phyloP scores from a whole-genome alignment of 2,329 filamentous ascomycete species.

The Trichoderma simmonsii region DNA sequence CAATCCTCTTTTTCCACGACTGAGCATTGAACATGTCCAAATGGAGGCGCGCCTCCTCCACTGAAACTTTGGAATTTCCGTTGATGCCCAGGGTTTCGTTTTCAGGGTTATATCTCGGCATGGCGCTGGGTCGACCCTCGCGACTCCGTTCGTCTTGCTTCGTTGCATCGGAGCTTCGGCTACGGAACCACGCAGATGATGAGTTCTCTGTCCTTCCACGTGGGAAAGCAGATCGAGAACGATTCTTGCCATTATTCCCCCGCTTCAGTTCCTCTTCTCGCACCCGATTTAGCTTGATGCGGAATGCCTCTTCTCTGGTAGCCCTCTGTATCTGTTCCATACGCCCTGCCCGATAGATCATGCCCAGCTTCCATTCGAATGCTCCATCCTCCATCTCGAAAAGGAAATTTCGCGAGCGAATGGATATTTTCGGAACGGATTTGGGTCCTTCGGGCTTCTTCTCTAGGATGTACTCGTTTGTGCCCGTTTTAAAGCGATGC shows the following conservation, averaged over 20 bases:
- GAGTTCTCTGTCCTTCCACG: conserved; percentile 33
- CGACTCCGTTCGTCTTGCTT: conserved; percentile 32
- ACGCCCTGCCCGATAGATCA: conserved; percentile 87
- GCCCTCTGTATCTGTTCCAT: conserved; percentile 87
- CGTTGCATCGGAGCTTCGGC: conserved; percentile 53
- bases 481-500: conserved; percentile 84
- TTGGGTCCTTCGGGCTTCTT: conserved; percentile 86
- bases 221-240: conserved; percentile 52
- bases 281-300: conserved; percentile 81
- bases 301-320: conserved; percentile 85
- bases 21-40: conserved; percentile 79
- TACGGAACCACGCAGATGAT: conserved; percentile 43
- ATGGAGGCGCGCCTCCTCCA: conserved; percentile 71
- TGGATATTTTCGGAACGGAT: conserved; percentile 76
- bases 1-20: conserved; percentile 90
- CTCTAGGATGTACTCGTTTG: conserved; percentile 81
- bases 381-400: conserved; percentile 95
- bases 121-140: conserved; percentile 38
- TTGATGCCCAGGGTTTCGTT: conserved; percentile 63
- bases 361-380: conserved; percentile 95
- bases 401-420: conserved; percentile 76
- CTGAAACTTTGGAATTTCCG: conserved; percentile 66
- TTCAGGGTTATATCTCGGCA: conserved; percentile 76
- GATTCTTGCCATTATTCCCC: conserved; percentile 47
- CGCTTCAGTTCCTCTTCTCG: conserved; percentile 64